Conservation (phyloP, 371 early-diverging fungal genomes). For the Gilbertella persicaria region DNA sequence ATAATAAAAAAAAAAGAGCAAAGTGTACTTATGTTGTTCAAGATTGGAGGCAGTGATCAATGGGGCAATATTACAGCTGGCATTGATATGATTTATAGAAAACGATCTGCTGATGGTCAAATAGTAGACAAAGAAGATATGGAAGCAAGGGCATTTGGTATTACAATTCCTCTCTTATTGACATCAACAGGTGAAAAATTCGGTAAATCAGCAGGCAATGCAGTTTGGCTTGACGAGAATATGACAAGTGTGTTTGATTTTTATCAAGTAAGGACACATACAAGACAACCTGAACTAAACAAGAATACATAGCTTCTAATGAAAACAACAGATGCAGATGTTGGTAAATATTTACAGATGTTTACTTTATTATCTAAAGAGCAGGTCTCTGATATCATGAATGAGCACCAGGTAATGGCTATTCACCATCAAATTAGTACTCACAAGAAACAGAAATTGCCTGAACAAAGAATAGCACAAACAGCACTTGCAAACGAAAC, state of each 20-base stretch:
- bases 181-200: constrained; percentile 91
- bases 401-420: constrained; percentile 57
- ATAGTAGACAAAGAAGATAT: constrained; percentile 25
- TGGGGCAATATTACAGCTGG: constrained; percentile 98
- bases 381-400: constrained; percentile 62
- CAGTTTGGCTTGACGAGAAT: constrained; percentile 86
- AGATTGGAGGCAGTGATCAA: constrained; percentile 96
- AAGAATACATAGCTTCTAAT: constrained; percentile 56
- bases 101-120: constrained; percentile 24
- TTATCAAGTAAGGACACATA: constrained; percentile 70
- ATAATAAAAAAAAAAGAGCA: neutral
- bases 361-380: constrained; percentile 77
- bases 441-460: constrained; percentile 23
- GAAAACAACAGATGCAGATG: constrained; percentile 80
- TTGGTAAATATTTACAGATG: constrained; percentile 70
- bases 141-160: constrained; percentile 65
- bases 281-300: neutral
- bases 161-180: constrained; percentile 89
- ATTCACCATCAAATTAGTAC: neutral
- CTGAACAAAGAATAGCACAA: constrained; percentile 77
- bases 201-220: constrained; percentile 96
- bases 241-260: constrained; percentile 87
- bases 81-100: constrained; percentile 84
- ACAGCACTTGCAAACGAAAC: constrained; percentile 78
- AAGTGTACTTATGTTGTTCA: constrained; percentile 1